phyloP scores from a whole-genome alignment of 208 protist species.

The Leishmania guyanensis region DNA sequence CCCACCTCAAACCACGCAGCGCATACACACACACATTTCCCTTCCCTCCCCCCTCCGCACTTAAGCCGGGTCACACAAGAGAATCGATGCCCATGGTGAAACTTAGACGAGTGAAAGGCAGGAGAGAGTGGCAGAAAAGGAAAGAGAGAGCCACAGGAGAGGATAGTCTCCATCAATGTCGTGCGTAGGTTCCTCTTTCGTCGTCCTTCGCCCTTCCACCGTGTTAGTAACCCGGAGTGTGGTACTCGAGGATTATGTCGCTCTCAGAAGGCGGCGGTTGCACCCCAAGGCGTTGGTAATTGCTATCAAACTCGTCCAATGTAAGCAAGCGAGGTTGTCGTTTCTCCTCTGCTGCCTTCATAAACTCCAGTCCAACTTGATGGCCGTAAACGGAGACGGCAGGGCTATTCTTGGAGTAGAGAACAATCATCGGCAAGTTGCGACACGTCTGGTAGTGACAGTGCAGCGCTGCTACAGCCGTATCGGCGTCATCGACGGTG shows the following conservation, averaged over 20 bases:
- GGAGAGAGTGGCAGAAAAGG: not conserved
- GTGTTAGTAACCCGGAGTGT: not conserved
- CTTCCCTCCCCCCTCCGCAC: not conserved
- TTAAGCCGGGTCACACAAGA: not conserved
- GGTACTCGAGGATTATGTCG: conserved; percentile 45
- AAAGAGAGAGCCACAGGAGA: not conserved
- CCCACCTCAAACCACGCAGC: not conserved
- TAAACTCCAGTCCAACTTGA: conserved; percentile 68
- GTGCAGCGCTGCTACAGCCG: conserved; percentile 82
- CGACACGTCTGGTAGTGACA: conserved; percentile 75
- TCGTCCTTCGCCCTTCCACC: not conserved
- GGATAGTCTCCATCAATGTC: not conserved
- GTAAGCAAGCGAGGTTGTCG: conserved; percentile 41
- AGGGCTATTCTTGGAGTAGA: conserved; percentile 74
- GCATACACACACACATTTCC: not conserved
- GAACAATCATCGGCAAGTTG: conserved; percentile 74
- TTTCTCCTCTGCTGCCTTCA: conserved; percentile 49
- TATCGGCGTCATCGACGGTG: conserved; percentile 76
- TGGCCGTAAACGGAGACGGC: conserved; percentile 69
- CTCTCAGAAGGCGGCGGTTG: conserved; percentile 60
- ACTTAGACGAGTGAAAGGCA: not conserved
- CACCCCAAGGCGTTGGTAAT: conserved; percentile 58
- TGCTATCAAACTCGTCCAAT: conserved; percentile 71
- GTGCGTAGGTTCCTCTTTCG: not conserved
- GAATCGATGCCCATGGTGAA: not conserved